These are phyloP conservation scores for Mycena indigotica DNA, from an alignment of 768 basidiomycete species.

Conservation along the genomic window DNA sequence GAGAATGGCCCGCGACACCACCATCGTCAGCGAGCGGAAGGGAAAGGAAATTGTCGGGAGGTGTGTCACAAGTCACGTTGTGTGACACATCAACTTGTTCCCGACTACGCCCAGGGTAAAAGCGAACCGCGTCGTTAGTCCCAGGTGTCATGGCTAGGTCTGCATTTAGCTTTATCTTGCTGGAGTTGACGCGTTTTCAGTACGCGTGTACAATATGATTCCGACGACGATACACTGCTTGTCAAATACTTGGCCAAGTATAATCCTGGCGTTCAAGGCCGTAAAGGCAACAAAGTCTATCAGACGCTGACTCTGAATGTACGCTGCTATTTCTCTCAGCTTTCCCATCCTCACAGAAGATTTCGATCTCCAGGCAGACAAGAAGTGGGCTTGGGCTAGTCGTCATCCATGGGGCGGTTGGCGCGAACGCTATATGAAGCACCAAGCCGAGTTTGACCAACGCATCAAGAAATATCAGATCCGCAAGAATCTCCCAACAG, in stretches of 20 bases:
- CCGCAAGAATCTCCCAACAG: constrained; percentile 28
- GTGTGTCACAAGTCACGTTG: neutral
- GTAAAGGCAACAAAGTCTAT: constrained; percentile 51
- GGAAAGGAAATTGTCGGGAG: constrained; percentile 12
- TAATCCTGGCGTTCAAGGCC: constrained; percentile 42
- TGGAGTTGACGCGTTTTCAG: neutral
- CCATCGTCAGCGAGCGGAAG: constrained; percentile 1
- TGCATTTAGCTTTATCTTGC: neutral
- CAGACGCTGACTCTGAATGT: constrained; percentile 49
- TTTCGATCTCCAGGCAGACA: constrained; percentile 32
- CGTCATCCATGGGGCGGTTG: constrained; percentile 63
- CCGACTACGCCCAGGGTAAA: neutral
- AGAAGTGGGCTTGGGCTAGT: constrained; percentile 53
- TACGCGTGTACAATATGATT: constrained; percentile 33
- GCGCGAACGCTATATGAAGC: constrained; percentile 60
- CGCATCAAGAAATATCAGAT: constrained; percentile 43
- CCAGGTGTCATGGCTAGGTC: neutral
- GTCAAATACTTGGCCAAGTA: constrained; percentile 52
- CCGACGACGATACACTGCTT: constrained; percentile 45
- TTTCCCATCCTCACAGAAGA: neutral
- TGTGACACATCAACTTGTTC: neutral
- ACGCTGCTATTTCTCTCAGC: constrained; percentile 15
- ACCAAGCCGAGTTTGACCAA: constrained; percentile 43
- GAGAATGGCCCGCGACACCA: constrained; percentile 36
- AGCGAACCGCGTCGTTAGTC: no score